Evolutionary conservation across 192 early-diverging fungal genomes (phyloP), one percentile per base, ranked within the genome.

Genomic region (Oehlia diaphana): DNA sequence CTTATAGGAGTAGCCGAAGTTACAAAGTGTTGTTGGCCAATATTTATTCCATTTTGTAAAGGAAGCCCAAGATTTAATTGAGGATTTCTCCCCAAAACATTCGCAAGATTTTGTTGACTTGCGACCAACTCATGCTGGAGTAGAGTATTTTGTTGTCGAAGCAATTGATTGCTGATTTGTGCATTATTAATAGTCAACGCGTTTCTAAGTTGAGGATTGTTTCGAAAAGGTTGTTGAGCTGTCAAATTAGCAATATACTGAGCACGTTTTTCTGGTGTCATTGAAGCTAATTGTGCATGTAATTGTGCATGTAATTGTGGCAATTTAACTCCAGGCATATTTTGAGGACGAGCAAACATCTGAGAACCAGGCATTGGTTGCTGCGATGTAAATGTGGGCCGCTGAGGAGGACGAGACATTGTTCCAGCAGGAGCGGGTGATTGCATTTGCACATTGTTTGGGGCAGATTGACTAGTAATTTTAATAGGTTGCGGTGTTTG

Each of bases 51-150:
- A 65, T 28, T 65, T 5, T 19, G 35, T 19, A 37, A 44, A 9
- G 13, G 68, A 9, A 21, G 37, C 21, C 33, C 31, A 19, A 39
- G 66, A 19, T 37, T 10, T 33, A 31, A 8, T 67, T 37, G 28
- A 2, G n/a, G 33, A n/a, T 5, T 39, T 42, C 31, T 69, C 1
- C 5, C 28, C 26, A 39, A 33, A 28, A 16, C 64, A 33, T 66
- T 33, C 4, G 64, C 64, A 66, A 66, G 64, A 33, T 66, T 66
- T 66, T 66, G 64, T 42, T 70, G 68, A 44, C 35, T 70, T 42
- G 35, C 64, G 35, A 28, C 35, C 68, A 70, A 70, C 37, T 70
- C 68, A 35, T 70, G 31, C 21, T 70, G 68, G 1, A 66, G 31
- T 33, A 66, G 4, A 16, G 23, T 26, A 31, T 66, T 66, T n/a